Conservation (phyloP, 2,329 filamentous ascomycete species). For the Arthrocladium fulminans region DNA sequence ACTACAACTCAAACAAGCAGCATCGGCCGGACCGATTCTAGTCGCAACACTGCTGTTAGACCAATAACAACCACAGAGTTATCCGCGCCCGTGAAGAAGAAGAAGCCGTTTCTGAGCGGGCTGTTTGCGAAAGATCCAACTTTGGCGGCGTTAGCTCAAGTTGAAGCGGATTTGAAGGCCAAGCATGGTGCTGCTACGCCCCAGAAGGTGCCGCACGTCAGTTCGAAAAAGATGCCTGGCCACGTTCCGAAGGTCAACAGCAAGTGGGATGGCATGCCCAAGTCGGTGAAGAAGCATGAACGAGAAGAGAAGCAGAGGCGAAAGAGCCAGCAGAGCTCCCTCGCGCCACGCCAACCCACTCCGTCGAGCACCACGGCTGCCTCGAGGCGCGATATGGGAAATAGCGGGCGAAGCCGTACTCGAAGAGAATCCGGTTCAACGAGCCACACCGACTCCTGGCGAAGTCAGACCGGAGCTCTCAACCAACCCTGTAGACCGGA, state of each 20-base stretch:
- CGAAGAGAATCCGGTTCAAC: constrained; percentile 2
- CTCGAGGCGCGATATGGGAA: neutral
- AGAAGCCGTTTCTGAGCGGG: constrained; percentile 32
- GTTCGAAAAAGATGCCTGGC: constrained; percentile 39
- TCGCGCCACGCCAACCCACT: constrained; percentile 5
- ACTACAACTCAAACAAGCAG: neutral
- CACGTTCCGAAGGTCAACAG: constrained; percentile 46
- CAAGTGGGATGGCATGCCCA: constrained; percentile 46
- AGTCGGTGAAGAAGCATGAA: constrained; percentile 29
- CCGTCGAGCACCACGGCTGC: constrained; percentile 1
- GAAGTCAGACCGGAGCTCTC: neutral
- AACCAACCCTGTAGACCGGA: neutral
- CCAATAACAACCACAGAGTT: neutral
- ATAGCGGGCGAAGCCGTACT: neutral
- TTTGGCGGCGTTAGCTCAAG: constrained; percentile 38
- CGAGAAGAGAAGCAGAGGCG: constrained; percentile 19
- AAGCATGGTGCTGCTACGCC: constrained; percentile 33
- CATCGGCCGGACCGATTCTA: neutral
- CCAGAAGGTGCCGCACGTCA: constrained; percentile 31
- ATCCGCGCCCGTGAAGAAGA: constrained; percentile 23
- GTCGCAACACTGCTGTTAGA: neutral
- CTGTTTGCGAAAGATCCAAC: constrained; percentile 45
- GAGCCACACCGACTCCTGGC: neutral
- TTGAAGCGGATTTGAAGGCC: constrained; percentile 28
- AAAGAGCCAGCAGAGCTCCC: constrained; percentile 7